A percentile compares a stretch with the other conserved stretches of the same genome.
Conservation (phyloP, 495 filamentous ascomycete genomes). For the Penicillium fimorum region DNA sequence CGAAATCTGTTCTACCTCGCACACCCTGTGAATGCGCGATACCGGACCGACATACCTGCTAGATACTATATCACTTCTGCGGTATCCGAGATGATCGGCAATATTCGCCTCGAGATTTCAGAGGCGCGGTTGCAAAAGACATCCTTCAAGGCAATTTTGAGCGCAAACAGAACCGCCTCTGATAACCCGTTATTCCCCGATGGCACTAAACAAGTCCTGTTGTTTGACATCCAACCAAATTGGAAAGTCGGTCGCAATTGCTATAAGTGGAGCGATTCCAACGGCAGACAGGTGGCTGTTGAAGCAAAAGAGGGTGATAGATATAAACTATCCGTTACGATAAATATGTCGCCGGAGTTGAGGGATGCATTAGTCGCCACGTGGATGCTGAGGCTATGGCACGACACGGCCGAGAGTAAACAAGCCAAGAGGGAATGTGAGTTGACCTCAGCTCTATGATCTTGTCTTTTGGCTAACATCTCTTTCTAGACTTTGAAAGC, state of each 20-base stretch:
- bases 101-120: constrained; percentile 17
- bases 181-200: constrained; percentile 17
- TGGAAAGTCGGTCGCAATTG: constrained; percentile 7
- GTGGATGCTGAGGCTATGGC: constrained; percentile 21
- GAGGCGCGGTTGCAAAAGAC: constrained; percentile 13
- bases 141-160: constrained; percentile 15
- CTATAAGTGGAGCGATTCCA: constrained; percentile 15
- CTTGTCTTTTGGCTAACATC: not conserved
- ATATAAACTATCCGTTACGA: constrained; percentile 12
- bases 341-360: constrained; percentile 2
- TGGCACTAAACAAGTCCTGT: not conserved
- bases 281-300: constrained; percentile 11
- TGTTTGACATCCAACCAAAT: constrained; percentile 6
- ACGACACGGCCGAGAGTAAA: constrained; percentile 20
- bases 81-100: constrained; percentile 14
- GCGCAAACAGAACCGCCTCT: constrained; percentile 9
- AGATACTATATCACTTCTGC: constrained; percentile 19
- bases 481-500: not conserved
- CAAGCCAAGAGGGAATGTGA: constrained; percentile 20
- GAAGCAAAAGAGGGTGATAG: constrained; percentile 12
- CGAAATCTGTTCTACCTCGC: constrained; percentile 17
- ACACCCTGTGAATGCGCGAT: constrained; percentile 18
- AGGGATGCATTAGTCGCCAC: constrained; percentile 20
- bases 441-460: not conserved
- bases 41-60: constrained; percentile 20